A percentile compares a stretch with the other conserved stretches of the same genome.
phyloP scores from a whole-genome alignment of 2,329 filamentous ascomycete species.

The Cadophora sp. region DNA sequence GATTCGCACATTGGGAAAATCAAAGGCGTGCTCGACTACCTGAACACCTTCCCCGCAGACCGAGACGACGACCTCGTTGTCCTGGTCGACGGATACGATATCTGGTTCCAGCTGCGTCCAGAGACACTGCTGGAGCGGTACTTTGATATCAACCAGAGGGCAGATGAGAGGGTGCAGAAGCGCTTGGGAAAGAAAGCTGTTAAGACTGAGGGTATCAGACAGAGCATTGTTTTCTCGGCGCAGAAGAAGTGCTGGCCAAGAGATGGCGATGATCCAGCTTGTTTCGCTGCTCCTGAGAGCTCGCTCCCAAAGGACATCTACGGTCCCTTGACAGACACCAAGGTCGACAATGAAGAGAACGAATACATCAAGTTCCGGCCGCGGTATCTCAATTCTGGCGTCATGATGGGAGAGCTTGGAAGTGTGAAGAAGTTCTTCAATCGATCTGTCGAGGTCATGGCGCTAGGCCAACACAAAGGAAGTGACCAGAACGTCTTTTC shows the following conservation, averaged over 20 bases:
- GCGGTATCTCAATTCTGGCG: slow-evolving; percentile 55
- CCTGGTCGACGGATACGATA: slow-evolving; percentile 54
- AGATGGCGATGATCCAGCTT: slow-evolving; percentile 52
- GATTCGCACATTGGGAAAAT: neutral
- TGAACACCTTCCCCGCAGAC: slow-evolving; percentile 42
- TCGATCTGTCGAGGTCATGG: slow-evolving; percentile 22
- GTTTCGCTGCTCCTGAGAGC: slow-evolving; percentile 58
- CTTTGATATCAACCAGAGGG: slow-evolving; percentile 40
- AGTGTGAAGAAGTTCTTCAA: slow-evolving; percentile 49
- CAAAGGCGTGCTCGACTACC: neutral
- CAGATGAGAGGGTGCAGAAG: neutral
- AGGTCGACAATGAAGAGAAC: slow-evolving; percentile 33
- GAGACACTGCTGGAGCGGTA: slow-evolving; percentile 62
- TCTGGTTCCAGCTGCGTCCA: slow-evolving; percentile 63
- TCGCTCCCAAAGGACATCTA: slow-evolving; percentile 57
- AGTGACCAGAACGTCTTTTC: slow-evolving; percentile 46
- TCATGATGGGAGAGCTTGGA: slow-evolving; percentile 58
- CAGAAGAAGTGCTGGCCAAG: slow-evolving; percentile 4
- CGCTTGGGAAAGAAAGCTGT: neutral
- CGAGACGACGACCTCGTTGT: slow-evolving; percentile 61
- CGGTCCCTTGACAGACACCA: slow-evolving; percentile 50
- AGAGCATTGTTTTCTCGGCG: slow-evolving; percentile 1
- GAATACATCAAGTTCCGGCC: slow-evolving; percentile 48
- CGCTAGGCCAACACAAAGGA: slow-evolving; percentile 5
- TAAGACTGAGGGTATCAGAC: neutral